Evolutionary conservation across 768 basidiomycete species (phyloP), one percentile per base, ranked within the genome.

Genomic region (Suillus cothurnatus): DNA sequence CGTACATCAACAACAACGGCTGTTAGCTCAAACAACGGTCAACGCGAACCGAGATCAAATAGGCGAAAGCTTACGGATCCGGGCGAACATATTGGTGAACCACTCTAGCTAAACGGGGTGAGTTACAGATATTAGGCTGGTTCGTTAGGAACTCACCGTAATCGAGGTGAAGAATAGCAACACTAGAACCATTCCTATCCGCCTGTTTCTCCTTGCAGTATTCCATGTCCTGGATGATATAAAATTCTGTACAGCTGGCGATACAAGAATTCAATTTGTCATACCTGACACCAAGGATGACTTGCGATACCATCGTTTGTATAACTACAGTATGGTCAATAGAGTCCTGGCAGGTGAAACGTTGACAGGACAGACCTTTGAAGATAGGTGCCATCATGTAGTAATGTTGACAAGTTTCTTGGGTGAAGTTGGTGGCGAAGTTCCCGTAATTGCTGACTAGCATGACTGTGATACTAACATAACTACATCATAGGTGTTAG

Each of bases 241-340:
- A 28, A 56, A 9, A 61, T 38, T 28, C 28, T 11, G 11, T 34
- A 34, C 31, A 7, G 31, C 8, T 21, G 11, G 43, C 15, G 32
- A 38, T 23, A 55, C 15, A 12, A 45, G 0, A 6, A 38, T 0
- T 11, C 50, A 9, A 19, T 4, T 31, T 4, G 2, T 1, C 61
- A n/a, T 72, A 87, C 88, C 88, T 82, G 60, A 88, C 72, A 9
- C 84, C 89, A 47, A 91, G 71, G 62, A 91, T 90, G 12, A 82
- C 77, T 71, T 91, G 89, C 6, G 89, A 89, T 50, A 88, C 78
- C 83, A 87, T 86, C 0, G 79, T 78, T 74, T 91, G 90, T 9
- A 88, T 17, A 6, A 86, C 90, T 91, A 63, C 9, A 61, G 55
- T 9, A 4, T n/a, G 23, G 45, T 26, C 57, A 64, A 68, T 26